These are phyloP conservation scores for Mycena capillaripes DNA, from an alignment of 768 basidiomycete species.

Conservation along the genomic window DNA sequence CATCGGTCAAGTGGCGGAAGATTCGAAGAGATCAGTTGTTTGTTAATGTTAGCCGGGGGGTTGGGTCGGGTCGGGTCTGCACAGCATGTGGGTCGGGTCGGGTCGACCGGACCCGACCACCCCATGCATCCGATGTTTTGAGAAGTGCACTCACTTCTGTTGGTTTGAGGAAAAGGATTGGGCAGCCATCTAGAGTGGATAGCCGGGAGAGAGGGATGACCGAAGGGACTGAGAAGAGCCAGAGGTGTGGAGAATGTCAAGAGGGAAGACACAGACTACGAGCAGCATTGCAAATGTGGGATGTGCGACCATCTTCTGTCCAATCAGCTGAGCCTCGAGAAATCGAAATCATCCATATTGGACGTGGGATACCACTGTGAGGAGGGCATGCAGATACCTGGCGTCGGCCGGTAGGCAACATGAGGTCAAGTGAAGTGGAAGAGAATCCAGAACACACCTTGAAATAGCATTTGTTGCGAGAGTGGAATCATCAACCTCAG, in stretches of 20 bases:
- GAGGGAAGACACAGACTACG: neutral
- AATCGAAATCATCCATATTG: neutral
- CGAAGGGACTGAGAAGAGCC: neutral
- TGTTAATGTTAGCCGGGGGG: no score
- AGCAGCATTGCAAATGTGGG: neutral
- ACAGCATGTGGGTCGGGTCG: no score
- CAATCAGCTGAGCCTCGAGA: neutral
- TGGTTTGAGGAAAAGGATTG: neutral
- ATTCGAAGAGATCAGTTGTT: no score
- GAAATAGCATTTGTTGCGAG: no score
- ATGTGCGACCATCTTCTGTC: neutral
- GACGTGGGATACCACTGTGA: neutral
- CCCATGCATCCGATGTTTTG: no score
- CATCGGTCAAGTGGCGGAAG: no score
- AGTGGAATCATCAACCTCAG: no score
- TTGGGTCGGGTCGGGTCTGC: no score
- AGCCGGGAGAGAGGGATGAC: neutral
- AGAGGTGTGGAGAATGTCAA: neutral
- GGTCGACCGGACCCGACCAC: no score
- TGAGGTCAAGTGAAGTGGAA: neutral
- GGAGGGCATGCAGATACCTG: neutral
- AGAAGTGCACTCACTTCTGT: neutral
- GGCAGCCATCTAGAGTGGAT: neutral
- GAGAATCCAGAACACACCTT: neutral
- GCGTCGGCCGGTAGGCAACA: neutral